A percentile compares a stretch with the other conserved stretches of the same genome.
These are phyloP conservation scores for Colletotrichum sp. DNA, from an alignment of 2,329 filamentous ascomycete genomes.

Conservation along the genomic window DNA sequence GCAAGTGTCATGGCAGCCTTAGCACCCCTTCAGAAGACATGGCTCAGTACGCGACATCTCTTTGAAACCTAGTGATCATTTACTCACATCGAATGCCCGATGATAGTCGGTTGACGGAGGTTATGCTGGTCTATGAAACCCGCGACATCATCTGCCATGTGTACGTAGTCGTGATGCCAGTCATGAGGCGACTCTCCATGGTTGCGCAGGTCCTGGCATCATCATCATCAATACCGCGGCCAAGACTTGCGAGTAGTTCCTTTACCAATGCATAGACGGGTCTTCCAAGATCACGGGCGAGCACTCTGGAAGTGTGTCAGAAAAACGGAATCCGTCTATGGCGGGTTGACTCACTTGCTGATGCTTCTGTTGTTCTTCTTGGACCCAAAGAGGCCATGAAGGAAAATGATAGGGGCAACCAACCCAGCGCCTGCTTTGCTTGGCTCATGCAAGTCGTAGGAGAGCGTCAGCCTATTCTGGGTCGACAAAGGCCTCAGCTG, in stretches of 20 bases:
- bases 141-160: slow-evolving; percentile 84
- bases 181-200: slow-evolving; percentile 90
- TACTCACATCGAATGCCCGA: slow-evolving; percentile 89
- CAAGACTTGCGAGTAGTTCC: slow-evolving; percentile 11
- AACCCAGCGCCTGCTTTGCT: slow-evolving; percentile 36
- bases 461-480: slow-evolving; percentile 28
- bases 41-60: background rate
- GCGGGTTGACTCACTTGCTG: slow-evolving; percentile 74
- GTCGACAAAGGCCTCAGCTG: background rate
- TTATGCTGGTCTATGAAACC: slow-evolving; percentile 76
- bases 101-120: slow-evolving; percentile 75
- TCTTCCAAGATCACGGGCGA: slow-evolving; percentile 81
- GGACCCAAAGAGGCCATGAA: slow-evolving; percentile 93
- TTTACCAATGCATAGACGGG: slow-evolving; percentile 82
- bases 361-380: slow-evolving; percentile 95
- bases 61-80: background rate
- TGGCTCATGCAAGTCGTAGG: slow-evolving; percentile 72
- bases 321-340: slow-evolving; percentile 11
- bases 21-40: slow-evolving; percentile 67
- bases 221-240: slow-evolving; percentile 13
- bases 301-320: slow-evolving; percentile 56
- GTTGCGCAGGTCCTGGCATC: slow-evolving; percentile 80
- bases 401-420: slow-evolving; percentile 76
- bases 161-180: slow-evolving; percentile 76
- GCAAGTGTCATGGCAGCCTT: slow-evolving; percentile 92